Evolutionary conservation across 495 filamentous ascomycete species (phyloP), one percentile per base, ranked within the genome.

Genomic region (Xylaria curta): DNA sequence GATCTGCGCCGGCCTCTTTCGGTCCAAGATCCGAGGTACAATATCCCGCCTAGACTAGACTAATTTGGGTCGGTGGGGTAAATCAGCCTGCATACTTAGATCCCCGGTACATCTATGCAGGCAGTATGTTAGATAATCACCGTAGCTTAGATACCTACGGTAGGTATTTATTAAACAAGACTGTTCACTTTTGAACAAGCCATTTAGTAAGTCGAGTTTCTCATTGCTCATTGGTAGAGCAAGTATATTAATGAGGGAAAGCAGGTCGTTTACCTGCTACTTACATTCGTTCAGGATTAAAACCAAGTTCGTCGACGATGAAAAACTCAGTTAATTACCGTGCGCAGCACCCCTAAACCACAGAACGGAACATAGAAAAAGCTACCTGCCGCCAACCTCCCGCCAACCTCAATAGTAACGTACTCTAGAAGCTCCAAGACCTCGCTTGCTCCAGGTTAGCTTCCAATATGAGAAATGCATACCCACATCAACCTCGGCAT

Each of bases 11-110:
- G 60, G 21, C 21, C 38, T 63, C 4, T 28, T 63, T 63, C 53
- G 60, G 38, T 26, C 38, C 8, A 63, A 40, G 42, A 64, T 42
- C 61, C 61, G 61, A 64, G 61, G 61, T n/a, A 51, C 46, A 49
- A 19, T 17, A 49, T 49, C 46, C 17, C 46, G 46, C 17, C 46
- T 1, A 19, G 46, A 4, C 46, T 47, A 47, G 46, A 49, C 46
- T 49, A 21, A 49, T 1, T n/a, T 49, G 46, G 46, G 46, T 6
- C 5, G 4, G 13, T 47, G 46, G 46, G 46, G 46, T 7, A 49
- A 49, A 47, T 2, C 46, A 46, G 17, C 19, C 5, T 46, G 17
- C 17, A 31, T 15, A 4, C n/a, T n/a, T n/a, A 47, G 46, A 47
- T 19, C 46, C 15, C 4, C 0, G 44, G 42, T 46, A 38, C 8